These are phyloP conservation scores for Echinochloa phyllopogon DNA, from an alignment of 176 grass and related monocot genomes.

Conservation along the genomic window DNA sequence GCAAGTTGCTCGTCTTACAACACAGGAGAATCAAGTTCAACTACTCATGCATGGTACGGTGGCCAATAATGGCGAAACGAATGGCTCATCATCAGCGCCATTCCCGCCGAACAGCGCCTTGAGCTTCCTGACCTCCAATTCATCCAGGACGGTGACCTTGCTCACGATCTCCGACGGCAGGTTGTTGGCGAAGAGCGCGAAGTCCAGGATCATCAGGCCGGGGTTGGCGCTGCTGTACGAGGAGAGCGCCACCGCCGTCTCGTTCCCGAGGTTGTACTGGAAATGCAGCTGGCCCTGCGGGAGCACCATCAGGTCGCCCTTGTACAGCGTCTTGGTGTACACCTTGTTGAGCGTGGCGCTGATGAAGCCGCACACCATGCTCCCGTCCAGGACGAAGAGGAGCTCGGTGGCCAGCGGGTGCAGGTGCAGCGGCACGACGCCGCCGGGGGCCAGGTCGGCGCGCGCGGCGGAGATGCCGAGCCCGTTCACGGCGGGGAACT, in stretches of 20 bases:
- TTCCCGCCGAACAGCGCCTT: slow-evolving; percentile 57
- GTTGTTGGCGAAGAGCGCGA: slow-evolving; percentile 63
- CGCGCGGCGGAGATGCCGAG: slow-evolving; percentile 55
- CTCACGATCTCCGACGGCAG: slow-evolving; percentile 43
- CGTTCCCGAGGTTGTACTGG: slow-evolving; percentile 55
- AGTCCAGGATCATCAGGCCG: slow-evolving; percentile 50
- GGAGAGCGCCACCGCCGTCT: slow-evolving; percentile 42
- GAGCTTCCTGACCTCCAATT: slow-evolving; percentile 53
- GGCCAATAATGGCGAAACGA: neutral
- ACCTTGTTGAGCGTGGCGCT: slow-evolving; percentile 32
- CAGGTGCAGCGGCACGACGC: slow-evolving; percentile 64
- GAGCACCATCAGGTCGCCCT: slow-evolving; percentile 57
- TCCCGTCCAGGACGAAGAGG: slow-evolving; percentile 45
- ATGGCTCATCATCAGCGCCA: neutral
- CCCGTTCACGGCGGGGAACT: slow-evolving; percentile 66
- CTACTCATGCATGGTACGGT: neutral
- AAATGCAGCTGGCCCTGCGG: slow-evolving; percentile 68
- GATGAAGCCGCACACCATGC: slow-evolving; percentile 52
- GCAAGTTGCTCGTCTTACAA: neutral
- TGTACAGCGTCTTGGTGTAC: slow-evolving; percentile 37
- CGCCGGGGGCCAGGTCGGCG: slow-evolving; percentile 35
- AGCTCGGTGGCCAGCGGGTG: slow-evolving; percentile 64
- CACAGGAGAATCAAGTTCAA: neutral
- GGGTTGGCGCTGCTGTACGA: slow-evolving; percentile 57
- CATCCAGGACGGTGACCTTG: slow-evolving; percentile 29